phyloP scores from a whole-genome alignment of 225 moss, liverwort and hornwort species.

The Takakia lepidozioides region DNA sequence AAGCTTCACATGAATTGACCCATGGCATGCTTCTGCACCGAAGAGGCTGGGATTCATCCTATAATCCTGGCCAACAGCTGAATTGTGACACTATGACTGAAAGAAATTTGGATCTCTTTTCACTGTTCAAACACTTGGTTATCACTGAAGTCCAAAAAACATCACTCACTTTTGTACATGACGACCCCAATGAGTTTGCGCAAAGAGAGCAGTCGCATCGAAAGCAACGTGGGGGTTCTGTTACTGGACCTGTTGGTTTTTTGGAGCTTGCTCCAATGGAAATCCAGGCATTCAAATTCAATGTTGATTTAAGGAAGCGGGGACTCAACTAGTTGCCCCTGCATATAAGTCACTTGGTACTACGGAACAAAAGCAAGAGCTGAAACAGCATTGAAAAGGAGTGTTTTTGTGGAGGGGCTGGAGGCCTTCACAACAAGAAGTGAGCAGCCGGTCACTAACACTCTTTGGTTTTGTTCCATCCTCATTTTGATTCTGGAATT shows the following conservation, averaged over 20 bases:
- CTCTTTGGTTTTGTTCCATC: too few species aligned
- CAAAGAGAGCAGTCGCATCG: conserved; percentile 47
- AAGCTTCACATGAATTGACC: conserved; percentile 18
- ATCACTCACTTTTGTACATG: conserved; percentile 64
- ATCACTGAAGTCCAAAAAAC: conserved; percentile 34
- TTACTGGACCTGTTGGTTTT: conserved; percentile 12
- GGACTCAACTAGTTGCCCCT: too few species aligned
- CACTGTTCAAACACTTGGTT: conserved; percentile 44
- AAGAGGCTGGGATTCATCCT: conserved; percentile 62
- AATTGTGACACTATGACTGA: conserved; percentile 32
- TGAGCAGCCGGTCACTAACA: too few species aligned
- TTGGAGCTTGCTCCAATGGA: conserved; percentile 67
- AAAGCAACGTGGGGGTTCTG: conserved; percentile 47
- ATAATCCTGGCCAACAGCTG: conserved; percentile 18
- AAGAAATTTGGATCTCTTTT: conserved; percentile 28
- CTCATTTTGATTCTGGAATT: too few species aligned
- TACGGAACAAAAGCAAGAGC: too few species aligned
- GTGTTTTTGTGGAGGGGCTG: too few species aligned
- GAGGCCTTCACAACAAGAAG: too few species aligned
- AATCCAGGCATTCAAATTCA: conserved; percentile 80
- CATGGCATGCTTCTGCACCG: conserved; percentile 66
- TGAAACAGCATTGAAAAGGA: too few species aligned
- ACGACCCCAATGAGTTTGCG: conserved; percentile 35
- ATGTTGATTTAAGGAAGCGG: too few species aligned
- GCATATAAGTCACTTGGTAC: too few species aligned